Evolutionary conservation across 2,329 filamentous ascomycete genomes (phyloP), one percentile per base, ranked within the genome.

Genomic region (Aspergillus jensenii): DNA sequence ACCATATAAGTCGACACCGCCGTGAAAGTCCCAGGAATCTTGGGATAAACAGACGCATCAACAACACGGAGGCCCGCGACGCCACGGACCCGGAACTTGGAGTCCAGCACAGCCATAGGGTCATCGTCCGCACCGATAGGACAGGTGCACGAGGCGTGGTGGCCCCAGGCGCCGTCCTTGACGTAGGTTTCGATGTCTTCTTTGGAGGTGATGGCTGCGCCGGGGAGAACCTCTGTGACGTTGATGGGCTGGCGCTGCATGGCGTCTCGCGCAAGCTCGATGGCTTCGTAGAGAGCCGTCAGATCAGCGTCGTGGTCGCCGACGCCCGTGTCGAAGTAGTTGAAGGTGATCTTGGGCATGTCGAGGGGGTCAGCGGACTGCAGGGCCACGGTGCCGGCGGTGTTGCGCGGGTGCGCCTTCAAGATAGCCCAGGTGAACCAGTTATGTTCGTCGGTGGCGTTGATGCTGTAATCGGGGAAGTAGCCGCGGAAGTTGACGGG

Each of bases 331-430:
- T 68, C 74, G 43, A 73, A 87, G 71, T 81, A 87, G 70, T 85
- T 84, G 76, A 87, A 89, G 50, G 77, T 76, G 62, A 90, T 88
- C 6, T 82, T 70, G 0, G 89, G 88, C 3, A 79, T 76, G 54
- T 90, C 87, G 1, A 84, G 82, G 0, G 88, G 87, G 67, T 90
- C 82, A 0, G 81, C 74, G 0, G 84, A 87, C 15, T 77, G 77
- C 5, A 91, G 81, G 3, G 72, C 80, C 4, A 91, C 87, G 1
- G 80, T 82, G 8, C 89, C 89, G 6, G 81, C 82, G 1, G 71
- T 73, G 69, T 90, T 89, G 52, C 84, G 82, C 0, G 87, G 81
- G 65, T 88, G 86, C 0, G 83, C 81, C 71, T 88, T 87, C 53
- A 90, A 53, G 74, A 78, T 5, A 58, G 66, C 73, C 80, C 80